Conservation (phyloP, 805 yeast species). For the Blastobotrys terrestris region DNA sequence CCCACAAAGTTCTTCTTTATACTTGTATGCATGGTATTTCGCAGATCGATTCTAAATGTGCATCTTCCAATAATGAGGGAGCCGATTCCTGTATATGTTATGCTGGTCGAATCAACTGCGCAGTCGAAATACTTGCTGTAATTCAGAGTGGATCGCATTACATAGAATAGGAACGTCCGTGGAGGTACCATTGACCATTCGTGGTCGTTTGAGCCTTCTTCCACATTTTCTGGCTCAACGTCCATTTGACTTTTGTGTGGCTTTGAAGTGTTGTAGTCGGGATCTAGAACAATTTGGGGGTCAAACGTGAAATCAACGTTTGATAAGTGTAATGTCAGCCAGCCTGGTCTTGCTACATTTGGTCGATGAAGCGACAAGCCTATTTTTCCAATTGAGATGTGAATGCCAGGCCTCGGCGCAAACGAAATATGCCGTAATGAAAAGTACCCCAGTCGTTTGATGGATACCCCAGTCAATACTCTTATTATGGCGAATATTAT, state of each 20-base stretch:
- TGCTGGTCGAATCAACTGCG: constrained; percentile 20
- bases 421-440: constrained; percentile 33
- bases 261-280: constrained; percentile 9
- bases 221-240: constrained; percentile 1
- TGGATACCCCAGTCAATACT: constrained; percentile 35
- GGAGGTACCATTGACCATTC: constrained; percentile 23
- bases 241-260: not conserved
- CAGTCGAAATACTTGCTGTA: constrained; percentile 25
- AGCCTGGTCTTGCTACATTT: constrained; percentile 36
- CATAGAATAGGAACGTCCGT: constrained; percentile 16
- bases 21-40: constrained; percentile 20
- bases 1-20: constrained; percentile 28
- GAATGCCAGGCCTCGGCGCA: constrained; percentile 31
- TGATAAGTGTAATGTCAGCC: constrained; percentile 30
- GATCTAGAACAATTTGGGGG: constrained; percentile 16
- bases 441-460: constrained; percentile 37
- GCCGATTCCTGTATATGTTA: constrained; percentile 23
- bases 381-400: constrained; percentile 30
- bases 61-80: constrained; percentile 27
- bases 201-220: not conserved
- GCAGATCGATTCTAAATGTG: constrained; percentile 26
- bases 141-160: constrained; percentile 16
- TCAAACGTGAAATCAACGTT: constrained; percentile 31
- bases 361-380: constrained; percentile 36
- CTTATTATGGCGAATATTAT: constrained; percentile 34